Conservation (phyloP, 306 rosid species). For the Boehmeria nivea region DNA sequence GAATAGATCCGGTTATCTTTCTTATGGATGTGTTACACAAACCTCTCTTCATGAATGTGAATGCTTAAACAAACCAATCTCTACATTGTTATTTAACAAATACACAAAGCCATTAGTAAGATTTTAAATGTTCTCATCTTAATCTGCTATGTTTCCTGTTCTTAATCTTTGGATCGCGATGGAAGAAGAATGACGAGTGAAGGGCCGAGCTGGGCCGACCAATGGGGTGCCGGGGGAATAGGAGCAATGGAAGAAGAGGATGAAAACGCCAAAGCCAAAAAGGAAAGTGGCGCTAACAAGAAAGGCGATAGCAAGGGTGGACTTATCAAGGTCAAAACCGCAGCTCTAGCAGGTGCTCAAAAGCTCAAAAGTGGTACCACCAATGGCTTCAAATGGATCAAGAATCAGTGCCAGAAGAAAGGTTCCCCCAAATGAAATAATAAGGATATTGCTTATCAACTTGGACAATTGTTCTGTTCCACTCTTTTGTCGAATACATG, state of each 20-base stretch:
- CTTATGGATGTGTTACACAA: too few relatives aligned
- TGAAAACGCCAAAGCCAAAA: constrained; percentile 27
- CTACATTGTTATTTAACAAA: too few relatives aligned
- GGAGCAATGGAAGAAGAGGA: constrained; percentile 72
- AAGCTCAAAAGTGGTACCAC: constrained; percentile 56
- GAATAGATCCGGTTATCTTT: not conserved
- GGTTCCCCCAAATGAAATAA: constrained; percentile 27
- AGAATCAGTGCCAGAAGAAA: constrained; percentile 61
- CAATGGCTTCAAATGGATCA: constrained; percentile 73
- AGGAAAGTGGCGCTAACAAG: constrained; percentile 35
- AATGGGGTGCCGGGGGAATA: constrained; percentile 93
- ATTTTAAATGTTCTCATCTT: too few relatives aligned
- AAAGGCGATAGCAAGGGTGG: constrained; percentile 47
- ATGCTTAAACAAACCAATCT: too few relatives aligned
- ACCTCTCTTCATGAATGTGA: too few relatives aligned
- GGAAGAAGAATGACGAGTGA: constrained; percentile 54
- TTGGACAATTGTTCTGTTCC: too few relatives aligned
- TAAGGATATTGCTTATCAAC: not conserved
- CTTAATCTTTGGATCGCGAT: not conserved
- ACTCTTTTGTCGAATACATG: not conserved
- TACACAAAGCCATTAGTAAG: too few relatives aligned
- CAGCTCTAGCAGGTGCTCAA: constrained; percentile 39
- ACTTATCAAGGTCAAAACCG: constrained; percentile 54
- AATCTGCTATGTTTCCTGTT: too few relatives aligned
- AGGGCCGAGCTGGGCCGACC: constrained; percentile 90